Conservation (phyloP, 495 filamentous ascomycete genomes). For the Tuber microsphaerosporum region DNA sequence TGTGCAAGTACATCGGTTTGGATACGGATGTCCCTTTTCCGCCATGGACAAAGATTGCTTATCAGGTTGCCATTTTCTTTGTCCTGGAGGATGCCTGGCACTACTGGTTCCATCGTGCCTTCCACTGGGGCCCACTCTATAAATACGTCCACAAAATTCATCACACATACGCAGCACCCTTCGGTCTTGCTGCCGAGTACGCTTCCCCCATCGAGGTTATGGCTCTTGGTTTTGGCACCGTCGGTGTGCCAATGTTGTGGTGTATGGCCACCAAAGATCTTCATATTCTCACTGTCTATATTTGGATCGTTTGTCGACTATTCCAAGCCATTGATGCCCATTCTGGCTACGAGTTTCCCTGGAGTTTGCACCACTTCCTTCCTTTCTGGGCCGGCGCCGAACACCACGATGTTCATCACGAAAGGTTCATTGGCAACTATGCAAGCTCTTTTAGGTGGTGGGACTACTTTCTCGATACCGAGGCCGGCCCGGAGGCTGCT, state of each 20-base stretch:
- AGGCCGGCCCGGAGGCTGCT: constrained; percentile 78
- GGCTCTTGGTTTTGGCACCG: constrained; percentile 88
- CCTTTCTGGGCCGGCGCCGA: constrained; percentile 98
- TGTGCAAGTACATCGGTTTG: constrained; percentile 88
- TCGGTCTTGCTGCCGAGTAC: constrained; percentile 94
- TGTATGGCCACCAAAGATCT: constrained; percentile 74
- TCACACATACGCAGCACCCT: constrained; percentile 95
- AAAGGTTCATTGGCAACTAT: constrained; percentile 97
- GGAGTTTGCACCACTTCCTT: constrained; percentile 87
- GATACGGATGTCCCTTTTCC: constrained; percentile 87
- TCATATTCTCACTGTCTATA: constrained; percentile 94
- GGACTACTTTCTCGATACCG: constrained; percentile 89
- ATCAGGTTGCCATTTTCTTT: constrained; percentile 91
- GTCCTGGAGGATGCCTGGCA: constrained; percentile 96
- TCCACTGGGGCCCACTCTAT: constrained; percentile 95
- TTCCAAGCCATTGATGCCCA: constrained; percentile 98
- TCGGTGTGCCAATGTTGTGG: constrained; percentile 77
- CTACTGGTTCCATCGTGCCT: constrained; percentile 88
- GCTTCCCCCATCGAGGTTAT: constrained; percentile 96
- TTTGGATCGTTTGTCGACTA: constrained; percentile 87
- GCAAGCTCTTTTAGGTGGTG: constrained; percentile 98
- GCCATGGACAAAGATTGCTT: constrained; percentile 69
- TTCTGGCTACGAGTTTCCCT: constrained; percentile 95
- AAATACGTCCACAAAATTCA: constrained; percentile 95
- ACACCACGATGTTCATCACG: constrained; percentile 94